Evolutionary conservation across 1,284 basidiomycete genomes (phyloP).

Genomic region (Butyriboletus appendiculatus): DNA sequence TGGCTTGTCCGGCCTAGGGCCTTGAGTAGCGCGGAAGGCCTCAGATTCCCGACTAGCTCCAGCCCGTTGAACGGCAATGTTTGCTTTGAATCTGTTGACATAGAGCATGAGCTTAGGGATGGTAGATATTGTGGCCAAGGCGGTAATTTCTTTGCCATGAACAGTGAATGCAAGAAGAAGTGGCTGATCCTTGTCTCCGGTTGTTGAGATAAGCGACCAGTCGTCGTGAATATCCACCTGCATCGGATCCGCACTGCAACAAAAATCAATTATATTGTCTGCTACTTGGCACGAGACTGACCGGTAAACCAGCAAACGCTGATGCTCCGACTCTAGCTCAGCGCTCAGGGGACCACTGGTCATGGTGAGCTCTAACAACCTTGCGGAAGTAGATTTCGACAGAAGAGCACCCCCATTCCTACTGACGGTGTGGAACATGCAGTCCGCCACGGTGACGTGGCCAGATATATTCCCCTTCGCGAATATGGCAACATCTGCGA

Average conservation of each 20-base stretch:
- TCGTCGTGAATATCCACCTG: constrained; percentile 79
- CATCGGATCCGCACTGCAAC: constrained; percentile 72
- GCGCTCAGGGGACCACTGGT: constrained; percentile 72
- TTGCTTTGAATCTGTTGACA: constrained; percentile 68
- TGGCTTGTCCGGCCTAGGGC: constrained; percentile 72
- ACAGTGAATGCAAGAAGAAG: constrained; percentile 78
- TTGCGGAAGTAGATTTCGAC: constrained; percentile 38
- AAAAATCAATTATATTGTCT: background rate
- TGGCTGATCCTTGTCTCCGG: constrained; percentile 51
- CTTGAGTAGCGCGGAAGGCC: constrained; percentile 65
- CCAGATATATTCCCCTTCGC: constrained; percentile 81
- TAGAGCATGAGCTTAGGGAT: constrained; percentile 75
- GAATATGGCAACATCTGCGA: constrained; percentile 61
- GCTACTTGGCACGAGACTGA: constrained; percentile 38
- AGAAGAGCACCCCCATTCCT: constrained; percentile 44
- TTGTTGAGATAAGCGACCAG: constrained; percentile 60
- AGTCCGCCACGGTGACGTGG: constrained; percentile 63
- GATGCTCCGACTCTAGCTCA: constrained; percentile 75
- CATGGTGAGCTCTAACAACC: constrained; percentile 74
- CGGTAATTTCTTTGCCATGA: constrained; percentile 69
- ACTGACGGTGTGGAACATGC: constrained; percentile 76
- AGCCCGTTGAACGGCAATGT: constrained; percentile 71
- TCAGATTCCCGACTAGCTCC: constrained; percentile 73
- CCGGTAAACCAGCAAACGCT: constrained; percentile 78
- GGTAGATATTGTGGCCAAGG: constrained; percentile 70